Base-by-base conservation (phyloP, 441 rosid species). In the Kokia cookei region DNA sequence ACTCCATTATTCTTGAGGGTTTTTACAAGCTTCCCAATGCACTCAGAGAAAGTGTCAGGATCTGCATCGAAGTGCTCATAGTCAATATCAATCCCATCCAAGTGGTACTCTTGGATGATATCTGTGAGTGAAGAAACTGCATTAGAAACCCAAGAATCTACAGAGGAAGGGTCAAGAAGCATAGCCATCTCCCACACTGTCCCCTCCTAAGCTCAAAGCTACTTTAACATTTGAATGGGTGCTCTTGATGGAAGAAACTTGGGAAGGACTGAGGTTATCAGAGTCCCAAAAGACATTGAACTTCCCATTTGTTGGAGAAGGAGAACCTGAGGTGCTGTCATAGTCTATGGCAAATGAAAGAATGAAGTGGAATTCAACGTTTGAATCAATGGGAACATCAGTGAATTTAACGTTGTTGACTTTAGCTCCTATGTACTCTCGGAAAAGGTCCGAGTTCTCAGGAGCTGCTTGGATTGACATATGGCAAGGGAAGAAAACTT, bases 201-300 rank as follows among this genome's bases (percentile, higher is more conserved):
- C 22, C 22, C 22, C 22, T 19, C 22, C 22, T 19, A 19, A 19
- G 70, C 87, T 84, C 26, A 84, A 69, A 35, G 82, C 84, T 4
- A 84, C 84, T 66, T 79, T 82, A 50, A 78, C 85, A 10, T 80
- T 82, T 9, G 86, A 79, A 26, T 82, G 65, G 3, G 53, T 5
- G 29, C 64, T 74, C 63, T 82, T 82, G 69, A 84, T 78, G 50
- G 81, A 69, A 61, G 84, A 77, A 67, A 80, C 88, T 17, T 80
- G 75, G 50, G 85, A 75, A 2, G 87, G 88, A 1, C 75, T 58
- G 37, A 84, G 86, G 50, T 84, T 84, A 4, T 58, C 69, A 0
- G 88, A 71, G 71, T 84, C 88, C 86, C 86, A 84, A 70, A 72
- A 84, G 45, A 84, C 51, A 55, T 80, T 78, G 79, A 84, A 84